Percentiles rank a stretch among this genome's conserved stretches.
These are phyloP conservation scores for Ceratocystis ficicola DNA, from an alignment of 2,329 filamentous ascomycete genomes.

Conservation along the genomic window DNA sequence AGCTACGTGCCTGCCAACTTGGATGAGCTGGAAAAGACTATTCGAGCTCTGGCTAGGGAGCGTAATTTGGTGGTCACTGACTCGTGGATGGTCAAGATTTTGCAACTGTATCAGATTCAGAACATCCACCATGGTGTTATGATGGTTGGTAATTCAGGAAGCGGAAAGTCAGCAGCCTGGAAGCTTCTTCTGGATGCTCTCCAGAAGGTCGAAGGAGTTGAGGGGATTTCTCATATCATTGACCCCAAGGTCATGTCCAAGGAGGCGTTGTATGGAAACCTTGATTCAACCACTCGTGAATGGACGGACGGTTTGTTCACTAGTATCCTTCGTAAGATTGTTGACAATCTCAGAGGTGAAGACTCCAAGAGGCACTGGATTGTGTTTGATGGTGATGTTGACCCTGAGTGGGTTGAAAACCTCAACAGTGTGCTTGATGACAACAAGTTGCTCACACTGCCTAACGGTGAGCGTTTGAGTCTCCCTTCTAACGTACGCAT, in stretches of 20 bases:
- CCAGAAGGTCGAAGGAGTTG: conserved; percentile 78
- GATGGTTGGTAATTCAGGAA: conserved; percentile 98
- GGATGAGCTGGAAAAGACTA: conserved; percentile 64
- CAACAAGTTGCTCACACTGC: conserved; percentile 93
- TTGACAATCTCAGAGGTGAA: conserved; percentile 95
- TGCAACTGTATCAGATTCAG: conserved; percentile 97
- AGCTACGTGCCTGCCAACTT: conserved; percentile 85
- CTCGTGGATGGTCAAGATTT: conserved; percentile 91
- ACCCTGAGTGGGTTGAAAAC: conserved; percentile 99
- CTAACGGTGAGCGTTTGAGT: conserved; percentile 95
- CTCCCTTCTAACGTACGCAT: conserved; percentile 90
- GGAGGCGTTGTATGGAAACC: conserved; percentile 86
- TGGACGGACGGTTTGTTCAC: conserved; percentile 99
- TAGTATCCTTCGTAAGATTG: conserved; percentile 93
- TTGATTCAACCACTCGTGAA: conserved; percentile 93
- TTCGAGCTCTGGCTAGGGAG: conserved; percentile 70
- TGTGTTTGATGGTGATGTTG: conserved; percentile 96
- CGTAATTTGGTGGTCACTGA: conserved; percentile 83
- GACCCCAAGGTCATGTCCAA: conserved; percentile 99
- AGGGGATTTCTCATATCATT: conserved; percentile 94
- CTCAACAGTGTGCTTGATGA: conserved; percentile 98
- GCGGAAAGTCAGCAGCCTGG: conserved; percentile 94
- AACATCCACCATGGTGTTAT: conserved; percentile 98
- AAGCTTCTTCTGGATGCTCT: conserved; percentile 81
- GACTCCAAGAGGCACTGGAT: conserved; percentile 98